These are phyloP conservation scores for Diaporthe sp. DNA, from an alignment of 2,329 filamentous ascomycete species.

Conservation along the genomic window DNA sequence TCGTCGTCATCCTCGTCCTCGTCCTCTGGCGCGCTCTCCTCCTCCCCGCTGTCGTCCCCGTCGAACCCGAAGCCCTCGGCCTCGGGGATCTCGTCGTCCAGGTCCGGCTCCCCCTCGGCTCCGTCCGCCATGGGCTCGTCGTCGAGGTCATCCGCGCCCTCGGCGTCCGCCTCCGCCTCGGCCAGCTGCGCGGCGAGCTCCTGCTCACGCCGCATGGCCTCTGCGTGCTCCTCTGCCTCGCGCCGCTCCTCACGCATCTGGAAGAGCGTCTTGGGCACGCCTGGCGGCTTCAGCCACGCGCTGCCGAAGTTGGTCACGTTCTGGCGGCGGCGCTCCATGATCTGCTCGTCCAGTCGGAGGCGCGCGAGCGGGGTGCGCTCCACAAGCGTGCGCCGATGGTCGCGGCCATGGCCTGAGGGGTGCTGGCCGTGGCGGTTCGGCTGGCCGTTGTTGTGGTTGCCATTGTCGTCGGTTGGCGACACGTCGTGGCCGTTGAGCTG, in stretches of 20 bases:
- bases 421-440: slow-evolving; percentile 44
- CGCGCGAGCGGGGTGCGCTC: slow-evolving; percentile 75
- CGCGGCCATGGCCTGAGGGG: slow-evolving; percentile 53
- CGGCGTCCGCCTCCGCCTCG: slow-evolving; percentile 69
- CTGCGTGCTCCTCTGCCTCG: slow-evolving; percentile 88
- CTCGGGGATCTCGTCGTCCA: slow-evolving; percentile 82
- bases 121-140: slow-evolving; percentile 58
- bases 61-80: slow-evolving; percentile 70
- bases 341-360: slow-evolving; percentile 82
- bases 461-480: slow-evolving; percentile 45
- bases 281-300: slow-evolving; percentile 91
- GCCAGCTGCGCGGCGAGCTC: slow-evolving; percentile 81
- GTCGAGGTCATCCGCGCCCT: slow-evolving; percentile 46
- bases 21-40: slow-evolving; percentile 57
- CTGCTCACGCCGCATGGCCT: slow-evolving; percentile 78
- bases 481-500: slow-evolving; percentile 33
- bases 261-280: slow-evolving; percentile 88
- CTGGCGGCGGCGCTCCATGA: slow-evolving; percentile 80
- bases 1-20: slow-evolving; percentile 59
- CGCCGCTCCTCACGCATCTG: slow-evolving; percentile 90
- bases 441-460: slow-evolving; percentile 47
- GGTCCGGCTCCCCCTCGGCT: slow-evolving; percentile 65
- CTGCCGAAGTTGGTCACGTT: slow-evolving; percentile 91
- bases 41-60: slow-evolving; percentile 56
- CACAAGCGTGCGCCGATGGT: slow-evolving; percentile 50